Percentiles rank a stretch among this genome's conserved stretches.
phyloP scores from a whole-genome alignment of 2,329 filamentous ascomycete genomes.

The Botrytis paeoniae region DNA sequence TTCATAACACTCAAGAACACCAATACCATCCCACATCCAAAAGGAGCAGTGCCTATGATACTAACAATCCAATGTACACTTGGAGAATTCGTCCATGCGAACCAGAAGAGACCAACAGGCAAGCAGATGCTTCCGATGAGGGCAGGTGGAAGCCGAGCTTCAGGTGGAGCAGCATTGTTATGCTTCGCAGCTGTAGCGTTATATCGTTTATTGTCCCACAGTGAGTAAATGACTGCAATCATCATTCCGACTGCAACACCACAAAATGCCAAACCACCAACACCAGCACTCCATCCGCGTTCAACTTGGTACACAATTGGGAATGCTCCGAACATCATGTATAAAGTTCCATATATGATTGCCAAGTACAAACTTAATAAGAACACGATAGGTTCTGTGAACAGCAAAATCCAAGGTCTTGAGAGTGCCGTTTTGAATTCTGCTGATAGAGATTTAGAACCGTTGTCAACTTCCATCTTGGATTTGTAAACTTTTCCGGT shows the following conservation, averaged over 20 bases:
- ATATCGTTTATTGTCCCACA: conserved; percentile 56
- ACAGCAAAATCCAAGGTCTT: conserved; percentile 83
- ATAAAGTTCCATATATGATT: conserved; percentile 52
- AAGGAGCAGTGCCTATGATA: conserved; percentile 41
- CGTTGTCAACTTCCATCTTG: conserved; percentile 66
- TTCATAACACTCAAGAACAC: conserved; percentile 64
- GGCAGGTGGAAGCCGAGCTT: conserved; percentile 60
- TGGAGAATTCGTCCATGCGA: conserved; percentile 61
- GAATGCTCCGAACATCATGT: conserved; percentile 58
- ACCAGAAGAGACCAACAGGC: conserved; percentile 64
- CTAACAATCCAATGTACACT: conserved; percentile 56
- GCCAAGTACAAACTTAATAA: conserved; percentile 67
- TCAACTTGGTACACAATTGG: conserved; percentile 62
- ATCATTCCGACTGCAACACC: conserved; percentile 67
- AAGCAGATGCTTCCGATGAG: conserved; percentile 61
- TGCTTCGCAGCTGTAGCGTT: conserved; percentile 37
- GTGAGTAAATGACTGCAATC: conserved; percentile 52
- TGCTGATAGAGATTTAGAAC: conserved; percentile 49
- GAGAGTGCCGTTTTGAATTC: conserved; percentile 76
- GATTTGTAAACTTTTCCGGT: conserved; percentile 63
- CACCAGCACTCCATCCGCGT: conserved; percentile 57
- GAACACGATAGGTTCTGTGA: conserved; percentile 80
- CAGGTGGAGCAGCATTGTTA: conserved; percentile 57
- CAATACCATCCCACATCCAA: conserved; percentile 51
- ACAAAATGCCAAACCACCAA: conserved; percentile 63